A percentile compares a stretch with the other conserved stretches of the same genome.
These are phyloP conservation scores for Xylaria telfairii DNA, from an alignment of 495 filamentous ascomycete species.

Conservation along the genomic window DNA sequence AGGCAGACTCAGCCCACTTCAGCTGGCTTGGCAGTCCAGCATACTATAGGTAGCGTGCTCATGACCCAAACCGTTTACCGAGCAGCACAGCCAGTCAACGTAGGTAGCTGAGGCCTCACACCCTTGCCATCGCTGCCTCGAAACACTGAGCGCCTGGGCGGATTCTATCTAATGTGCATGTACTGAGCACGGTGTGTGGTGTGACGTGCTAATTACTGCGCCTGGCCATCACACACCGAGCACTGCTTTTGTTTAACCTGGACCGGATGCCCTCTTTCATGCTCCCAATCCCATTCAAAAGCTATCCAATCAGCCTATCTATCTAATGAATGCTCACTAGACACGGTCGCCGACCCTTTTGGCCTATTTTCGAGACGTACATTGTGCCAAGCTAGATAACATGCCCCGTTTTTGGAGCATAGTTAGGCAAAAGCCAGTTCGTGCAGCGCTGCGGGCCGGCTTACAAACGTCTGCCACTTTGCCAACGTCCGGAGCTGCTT, in stretches of 20 bases:
- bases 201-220: not conserved
- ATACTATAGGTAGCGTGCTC: not conserved
- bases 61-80: conserved; percentile 6
- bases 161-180: too few species aligned
- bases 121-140: not conserved
- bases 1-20: conserved; percentile 10
- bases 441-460: not conserved
- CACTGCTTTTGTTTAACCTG: not conserved
- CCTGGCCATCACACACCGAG: not conserved
- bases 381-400: not conserved
- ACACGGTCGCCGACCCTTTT: not conserved
- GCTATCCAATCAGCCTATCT: not conserved
- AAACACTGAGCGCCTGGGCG: not conserved
- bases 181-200: not conserved
- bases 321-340: not conserved
- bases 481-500: not conserved
- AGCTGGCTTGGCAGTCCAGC: conserved; percentile 2
- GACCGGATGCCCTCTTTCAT: not conserved
- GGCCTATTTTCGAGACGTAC: not conserved
- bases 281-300: not conserved
- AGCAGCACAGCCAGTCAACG: not conserved
- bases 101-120: not conserved
- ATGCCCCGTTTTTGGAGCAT: not conserved
- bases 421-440: conserved; percentile 2
- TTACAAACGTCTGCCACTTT: not conserved